Evolutionary conservation across 306 rosid genomes (phyloP).

Genomic region (Quercus parvula): DNA sequence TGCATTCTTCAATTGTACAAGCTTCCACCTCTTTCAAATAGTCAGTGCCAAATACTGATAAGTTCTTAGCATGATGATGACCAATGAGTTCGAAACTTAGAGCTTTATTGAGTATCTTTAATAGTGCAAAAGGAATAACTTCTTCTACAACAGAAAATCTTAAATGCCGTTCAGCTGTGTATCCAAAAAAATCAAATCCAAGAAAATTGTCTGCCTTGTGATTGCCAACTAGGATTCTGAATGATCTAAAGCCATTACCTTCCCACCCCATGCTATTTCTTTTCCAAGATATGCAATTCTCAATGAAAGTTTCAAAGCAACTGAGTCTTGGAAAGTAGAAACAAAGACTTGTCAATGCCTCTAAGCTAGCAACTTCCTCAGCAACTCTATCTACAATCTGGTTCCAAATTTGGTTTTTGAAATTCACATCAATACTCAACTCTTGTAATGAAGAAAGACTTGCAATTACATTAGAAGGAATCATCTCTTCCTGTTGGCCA

Average conservation of each 20-base stretch:
- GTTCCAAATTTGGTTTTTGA: no score
- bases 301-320: not conserved
- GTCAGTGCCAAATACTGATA: not conserved
- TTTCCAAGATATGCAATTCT: not conserved
- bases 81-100: not conserved
- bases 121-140: not conserved
- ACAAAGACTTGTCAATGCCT: no score
- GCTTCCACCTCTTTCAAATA: not conserved
- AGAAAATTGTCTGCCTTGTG: not conserved
- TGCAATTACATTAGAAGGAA: no score
- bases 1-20: slow-evolving; percentile 1
- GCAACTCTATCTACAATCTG: no score
- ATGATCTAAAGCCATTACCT: not conserved
- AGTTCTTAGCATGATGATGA: not conserved
- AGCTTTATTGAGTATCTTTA: no score
- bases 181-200: not conserved
- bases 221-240: not conserved
- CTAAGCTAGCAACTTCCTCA: no score
- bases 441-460: no score
- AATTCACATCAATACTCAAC: no score
- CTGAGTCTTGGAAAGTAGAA: no score
- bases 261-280: not conserved
- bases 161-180: not conserved
- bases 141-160: not conserved
- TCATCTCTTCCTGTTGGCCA: no score